A percentile compares a stretch with the other conserved stretches of the same genome.
These are phyloP conservation scores for Beauveria sp. DNA, from an alignment of 2,329 filamentous ascomycete species.

Conservation along the genomic window DNA sequence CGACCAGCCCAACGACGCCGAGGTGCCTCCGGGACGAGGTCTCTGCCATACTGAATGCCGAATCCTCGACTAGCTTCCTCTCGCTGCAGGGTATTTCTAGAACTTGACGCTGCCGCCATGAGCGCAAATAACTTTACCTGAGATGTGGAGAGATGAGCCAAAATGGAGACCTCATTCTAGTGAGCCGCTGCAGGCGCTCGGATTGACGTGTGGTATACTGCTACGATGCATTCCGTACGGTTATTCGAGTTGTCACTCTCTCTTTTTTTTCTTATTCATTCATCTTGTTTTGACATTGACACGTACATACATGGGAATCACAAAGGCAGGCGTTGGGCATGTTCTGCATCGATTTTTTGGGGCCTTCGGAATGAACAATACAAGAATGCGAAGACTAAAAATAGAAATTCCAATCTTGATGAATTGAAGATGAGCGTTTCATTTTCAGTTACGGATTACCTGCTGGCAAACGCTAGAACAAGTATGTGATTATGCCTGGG, in stretches of 20 bases:
- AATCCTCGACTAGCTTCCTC: neutral
- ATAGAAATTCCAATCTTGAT: neutral
- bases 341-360: neutral
- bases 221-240: slow-evolving; percentile 1
- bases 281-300: neutral
- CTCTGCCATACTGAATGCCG: neutral
- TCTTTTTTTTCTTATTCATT: neutral
- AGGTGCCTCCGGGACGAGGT: neutral
- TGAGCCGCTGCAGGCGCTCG: neutral
- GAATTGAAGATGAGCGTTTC: neutral
- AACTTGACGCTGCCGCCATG: neutral
- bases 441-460: neutral
- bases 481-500: neutral
- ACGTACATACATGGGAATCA: neutral
- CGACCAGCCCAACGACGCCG: neutral
- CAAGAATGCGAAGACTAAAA: slow-evolving; percentile 1
- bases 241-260: neutral
- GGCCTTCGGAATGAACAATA: slow-evolving; percentile 1
- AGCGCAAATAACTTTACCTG: neutral
- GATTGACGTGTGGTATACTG: neutral
- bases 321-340: neutral
- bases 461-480: too few relatives aligned
- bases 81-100: neutral
- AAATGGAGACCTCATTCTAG: neutral
- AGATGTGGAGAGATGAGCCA: neutral